Evolutionary conservation across 106 monocot genomes (phyloP).

Genomic region (Alisma plantagoaquatica): DNA sequence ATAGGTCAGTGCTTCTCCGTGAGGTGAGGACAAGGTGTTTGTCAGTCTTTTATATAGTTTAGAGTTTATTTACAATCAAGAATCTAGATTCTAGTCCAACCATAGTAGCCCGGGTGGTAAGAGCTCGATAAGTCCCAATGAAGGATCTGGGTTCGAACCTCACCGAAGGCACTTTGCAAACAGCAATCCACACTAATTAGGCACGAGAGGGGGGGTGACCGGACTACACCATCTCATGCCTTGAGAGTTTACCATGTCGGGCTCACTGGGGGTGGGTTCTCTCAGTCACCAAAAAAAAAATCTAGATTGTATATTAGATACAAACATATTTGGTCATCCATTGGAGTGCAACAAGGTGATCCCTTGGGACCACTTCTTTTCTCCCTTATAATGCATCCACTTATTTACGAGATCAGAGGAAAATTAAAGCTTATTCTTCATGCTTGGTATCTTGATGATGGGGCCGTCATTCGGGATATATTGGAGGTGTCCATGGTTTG

Average conservation of each 20-base stretch:
- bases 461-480: not conserved
- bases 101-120: no score
- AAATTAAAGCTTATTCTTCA: not conserved
- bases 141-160: no score
- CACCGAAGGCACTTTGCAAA: no score
- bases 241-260: no score
- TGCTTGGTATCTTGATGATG: constrained; percentile 1
- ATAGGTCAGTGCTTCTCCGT: not conserved
- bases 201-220: no score
- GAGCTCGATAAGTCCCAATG: no score
- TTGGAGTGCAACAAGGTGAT: not conserved
- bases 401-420: not conserved
- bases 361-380: not conserved
- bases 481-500: not conserved
- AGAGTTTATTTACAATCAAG: not conserved
- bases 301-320: not conserved
- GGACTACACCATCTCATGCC: no score
- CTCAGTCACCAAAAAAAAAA: no score
- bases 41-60: not conserved
- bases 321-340: not conserved
- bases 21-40: not conserved
- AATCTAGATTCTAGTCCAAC: no score
- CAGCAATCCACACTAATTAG: no score
- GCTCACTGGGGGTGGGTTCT: no score
- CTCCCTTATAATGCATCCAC: not conserved